phyloP scores from a whole-genome alignment of 208 protist genomes.

The Tritrichomonas musculus region DNA sequence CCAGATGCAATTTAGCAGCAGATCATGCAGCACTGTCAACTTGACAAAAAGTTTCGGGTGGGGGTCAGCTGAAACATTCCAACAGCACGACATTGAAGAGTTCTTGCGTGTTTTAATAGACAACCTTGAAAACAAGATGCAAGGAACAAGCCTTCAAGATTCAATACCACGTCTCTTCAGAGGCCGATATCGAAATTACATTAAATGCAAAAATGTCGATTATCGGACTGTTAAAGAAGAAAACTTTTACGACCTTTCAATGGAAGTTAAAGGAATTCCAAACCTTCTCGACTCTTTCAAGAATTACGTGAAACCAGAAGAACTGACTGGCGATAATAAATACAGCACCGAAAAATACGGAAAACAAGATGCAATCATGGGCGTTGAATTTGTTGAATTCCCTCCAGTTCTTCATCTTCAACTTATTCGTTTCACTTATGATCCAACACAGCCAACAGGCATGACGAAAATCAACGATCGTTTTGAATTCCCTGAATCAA shows the following conservation, averaged over 20 bases:
- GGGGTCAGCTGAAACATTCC: conserved; percentile 61
- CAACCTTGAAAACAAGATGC: conserved; percentile 75
- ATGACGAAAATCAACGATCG: conserved; percentile 65
- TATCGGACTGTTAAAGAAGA: background rate
- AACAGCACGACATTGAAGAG: conserved; percentile 72
- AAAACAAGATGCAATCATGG: conserved; percentile 1
- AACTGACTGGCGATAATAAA: background rate
- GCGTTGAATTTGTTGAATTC: background rate
- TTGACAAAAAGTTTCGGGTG: background rate
- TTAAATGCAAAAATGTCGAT: background rate
- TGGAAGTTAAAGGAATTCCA: background rate
- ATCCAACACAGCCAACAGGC: conserved; percentile 55
- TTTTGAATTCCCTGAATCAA: conserved; percentile 52
- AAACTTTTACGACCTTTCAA: background rate
- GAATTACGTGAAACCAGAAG: background rate
- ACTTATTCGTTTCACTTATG: conserved; percentile 63
- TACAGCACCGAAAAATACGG: background rate
- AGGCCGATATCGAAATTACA: background rate
- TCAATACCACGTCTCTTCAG: background rate
- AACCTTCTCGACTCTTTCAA: background rate
- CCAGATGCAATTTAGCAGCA: conserved; percentile 56
- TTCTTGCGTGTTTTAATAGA: conserved; percentile 71
- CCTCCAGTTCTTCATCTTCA: conserved; percentile 12
- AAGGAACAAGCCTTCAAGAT: conserved; percentile 43
- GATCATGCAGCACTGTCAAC: conserved; percentile 58